Base-by-base conservation (phyloP, 2,329 filamentous ascomycete species). In the Fusarium ramigenum region DNA sequence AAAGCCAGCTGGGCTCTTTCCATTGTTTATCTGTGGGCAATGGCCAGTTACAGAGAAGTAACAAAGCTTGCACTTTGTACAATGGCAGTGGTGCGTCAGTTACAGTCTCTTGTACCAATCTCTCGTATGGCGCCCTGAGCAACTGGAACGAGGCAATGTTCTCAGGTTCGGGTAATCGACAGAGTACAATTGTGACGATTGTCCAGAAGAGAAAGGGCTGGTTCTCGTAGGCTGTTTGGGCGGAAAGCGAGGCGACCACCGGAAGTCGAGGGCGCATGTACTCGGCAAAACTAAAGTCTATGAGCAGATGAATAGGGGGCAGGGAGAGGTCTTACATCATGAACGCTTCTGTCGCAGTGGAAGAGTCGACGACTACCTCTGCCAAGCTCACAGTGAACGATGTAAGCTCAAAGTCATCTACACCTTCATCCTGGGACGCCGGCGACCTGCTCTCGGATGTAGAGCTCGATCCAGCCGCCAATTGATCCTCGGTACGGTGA, bases 181-280 rank as follows among this genome's bases (percentile, higher is more conserved):
- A 64, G 1, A 69, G 34, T 16, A 73, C 56, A 2, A 75, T 64
- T 2, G 68, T 34, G 28, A 75, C 14, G 5, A 75, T 73, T 7
- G 73, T 75, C 73, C 73, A 75, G 62, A 75, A 75, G 5, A 75
- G 50, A 18, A 75, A 60, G 2, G 72, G 60, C 4, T 73, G 63
- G 2, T 43, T 57, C 5, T 46, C 44, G 19, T 69, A 73, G 1
- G 53, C 46, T 4, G 57, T 39, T 28, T 52, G 42, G 1, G 69
- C 50, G 3, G 60, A 66, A 0, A 75, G 58, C 4, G 62, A 25
- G 15, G 61, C 66, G 2, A 75, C 28, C 9, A 75, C 47, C 19
- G 70, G 73, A 3, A 75, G 63, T 2, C 74, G 64, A 2, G 66
- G 72, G 3, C 70, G 70, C 23, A 75, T 75, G 12, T 73, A 37